Base-by-base conservation (phyloP, 208 protist genomes). In the Leishmania braziliensis region DNA sequence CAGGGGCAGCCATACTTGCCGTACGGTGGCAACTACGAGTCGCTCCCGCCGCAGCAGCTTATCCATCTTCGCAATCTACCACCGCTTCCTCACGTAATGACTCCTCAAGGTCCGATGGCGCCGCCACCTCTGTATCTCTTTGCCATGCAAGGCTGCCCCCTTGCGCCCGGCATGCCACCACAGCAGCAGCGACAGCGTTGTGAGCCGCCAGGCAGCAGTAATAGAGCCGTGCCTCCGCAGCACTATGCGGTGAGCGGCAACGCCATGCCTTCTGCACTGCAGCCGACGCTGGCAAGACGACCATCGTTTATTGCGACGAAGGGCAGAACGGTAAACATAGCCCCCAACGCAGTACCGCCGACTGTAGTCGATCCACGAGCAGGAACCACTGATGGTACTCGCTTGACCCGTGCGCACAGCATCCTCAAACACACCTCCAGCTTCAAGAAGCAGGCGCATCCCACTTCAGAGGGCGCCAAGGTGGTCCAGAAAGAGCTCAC, bases 401-500 rank as follows among this genome's bases (percentile, higher is more conserved):
- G 14, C 20, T 60, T 87, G 76, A 29, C 54, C 5, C 79, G 79
- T 36, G 70, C 71, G 43, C 65, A 65, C 29, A 87, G 84, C 56
- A 87, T 87, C 65, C 65, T 82, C 5, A 82, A 82, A 18, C 77
- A 72, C 65, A 68, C 73, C 5, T 86, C 83, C 2, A 86, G 87
- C 82, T 90, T 90, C 69, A 88, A 85, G 69, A 89, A 86, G 68
- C 70, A 50, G 20, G 56, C 79, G 69, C 50, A 63, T 62, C 72
- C 70, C 9, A 33, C 12, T 69, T 72, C 81, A 53, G 65, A 75
- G 63, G 74, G 39, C 33, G 58, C 56, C 60, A 48, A 69, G 68
- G 50, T 78, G 43, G 50, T 36, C 26, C 63, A 70, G 72, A 29
- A 77, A 16, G 76, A 76, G 68, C 36, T 16, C n/a, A 36, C 66